Evolutionary conservation across 345 rosid species (phyloP).

Genomic region (Rhizophora apiculata): DNA sequence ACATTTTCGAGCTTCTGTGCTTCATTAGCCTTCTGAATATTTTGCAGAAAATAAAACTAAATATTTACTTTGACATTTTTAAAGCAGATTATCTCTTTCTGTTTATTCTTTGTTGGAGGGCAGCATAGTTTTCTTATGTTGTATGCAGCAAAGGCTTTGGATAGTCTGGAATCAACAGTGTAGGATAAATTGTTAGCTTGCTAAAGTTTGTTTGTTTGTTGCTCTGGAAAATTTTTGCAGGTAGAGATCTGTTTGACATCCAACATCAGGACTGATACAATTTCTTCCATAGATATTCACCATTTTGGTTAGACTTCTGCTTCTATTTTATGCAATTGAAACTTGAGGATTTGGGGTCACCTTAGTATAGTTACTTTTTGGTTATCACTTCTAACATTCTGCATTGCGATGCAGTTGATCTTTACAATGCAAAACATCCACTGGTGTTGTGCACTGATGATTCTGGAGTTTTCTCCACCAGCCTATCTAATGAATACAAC

Average conservation of each 20-base stretch:
- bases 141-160: background rate
- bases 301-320: conserved; percentile 64
- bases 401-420: conserved; percentile 48
- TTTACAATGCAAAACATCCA: conserved; percentile 71
- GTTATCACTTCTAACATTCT: background rate
- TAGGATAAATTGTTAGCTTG: background rate
- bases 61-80: background rate
- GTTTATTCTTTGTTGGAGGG: background rate
- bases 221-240: conserved; percentile 39
- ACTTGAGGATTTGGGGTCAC: background rate
- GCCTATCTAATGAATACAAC: conserved; percentile 61
- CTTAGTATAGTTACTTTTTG: background rate
- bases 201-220: background rate
- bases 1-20: background rate
- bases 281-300: conserved; percentile 79
- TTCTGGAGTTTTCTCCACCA: conserved; percentile 82
- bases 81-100: background rate
- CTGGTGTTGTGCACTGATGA: conserved; percentile 83
- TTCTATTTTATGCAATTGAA: background rate
- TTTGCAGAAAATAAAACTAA: background rate
- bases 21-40: background rate
- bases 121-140: background rate
- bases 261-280: conserved; percentile 73
- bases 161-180: background rate
- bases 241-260: conserved; percentile 98